Conservation (phyloP, 768 basidiomycete genomes). For the Russula foetens region DNA sequence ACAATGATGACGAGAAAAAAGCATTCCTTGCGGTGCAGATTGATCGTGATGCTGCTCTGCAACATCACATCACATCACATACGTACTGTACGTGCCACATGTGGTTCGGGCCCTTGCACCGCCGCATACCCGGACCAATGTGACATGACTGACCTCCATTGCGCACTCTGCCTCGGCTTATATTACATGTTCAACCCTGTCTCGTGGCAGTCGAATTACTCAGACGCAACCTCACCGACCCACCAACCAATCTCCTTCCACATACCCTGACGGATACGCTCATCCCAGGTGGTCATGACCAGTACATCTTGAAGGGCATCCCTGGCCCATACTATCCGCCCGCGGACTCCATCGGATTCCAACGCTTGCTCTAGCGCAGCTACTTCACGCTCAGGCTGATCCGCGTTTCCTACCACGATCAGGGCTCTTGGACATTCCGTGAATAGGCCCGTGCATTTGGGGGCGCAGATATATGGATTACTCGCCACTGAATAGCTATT, state of each 20-base stretch:
- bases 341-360: conserved; percentile 17
- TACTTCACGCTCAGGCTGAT: conserved; percentile 43
- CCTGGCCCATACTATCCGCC: conserved; percentile 19
- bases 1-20: too few species aligned
- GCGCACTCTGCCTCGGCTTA: too few species aligned
- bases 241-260: conserved; percentile 19
- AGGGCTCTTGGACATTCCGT: conserved; percentile 37
- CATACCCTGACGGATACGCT: conserved; percentile 17
- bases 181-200: too few species aligned
- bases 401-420: conserved; percentile 42
- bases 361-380: conserved; percentile 20
- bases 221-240: not conserved
- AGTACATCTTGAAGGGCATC: conserved; percentile 18
- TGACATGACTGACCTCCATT: too few species aligned
- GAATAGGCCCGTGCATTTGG: conserved; percentile 35
- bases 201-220: too few species aligned
- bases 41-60: too few species aligned
- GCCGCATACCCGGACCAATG: too few species aligned
- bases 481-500: conserved; percentile 17
- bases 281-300: conserved; percentile 16
- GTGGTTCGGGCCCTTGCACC: too few species aligned
- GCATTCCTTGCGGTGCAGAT: too few species aligned
- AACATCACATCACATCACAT: too few species aligned
- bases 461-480: conserved; percentile 25
- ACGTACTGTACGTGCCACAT: too few species aligned